A percentile compares a stretch with the other conserved stretches of the same genome.
Conservation (phyloP, 78 protist genomes). For the Dictyostelium intermedium region DNA sequence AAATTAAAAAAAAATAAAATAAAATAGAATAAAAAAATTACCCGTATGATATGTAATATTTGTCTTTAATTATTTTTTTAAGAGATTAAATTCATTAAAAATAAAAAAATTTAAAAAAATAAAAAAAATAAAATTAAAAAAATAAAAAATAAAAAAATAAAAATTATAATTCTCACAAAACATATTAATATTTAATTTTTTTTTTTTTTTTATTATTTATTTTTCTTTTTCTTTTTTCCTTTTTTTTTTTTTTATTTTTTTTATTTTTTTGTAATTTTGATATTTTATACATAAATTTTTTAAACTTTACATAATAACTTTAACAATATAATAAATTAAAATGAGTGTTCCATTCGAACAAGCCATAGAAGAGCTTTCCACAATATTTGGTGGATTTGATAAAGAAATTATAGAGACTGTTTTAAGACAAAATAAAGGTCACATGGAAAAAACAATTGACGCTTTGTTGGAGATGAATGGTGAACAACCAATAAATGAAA, state of each 20-base stretch:
- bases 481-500: constrained; percentile 49
- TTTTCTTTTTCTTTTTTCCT: background rate
- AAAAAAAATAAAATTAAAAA: background rate
- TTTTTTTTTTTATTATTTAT: too few species aligned
- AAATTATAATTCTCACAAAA: too few species aligned
- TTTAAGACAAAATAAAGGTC: constrained; percentile 55
- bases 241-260: too few species aligned
- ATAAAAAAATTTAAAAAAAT: background rate
- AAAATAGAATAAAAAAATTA: background rate
- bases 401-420: constrained; percentile 44
- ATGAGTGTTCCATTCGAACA: constrained; percentile 74
- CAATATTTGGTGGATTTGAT: constrained; percentile 60
- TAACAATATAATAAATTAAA: background rate
- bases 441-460: constrained; percentile 79
- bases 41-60: background rate
- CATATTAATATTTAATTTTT: too few species aligned
- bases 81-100: background rate
- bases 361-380: constrained; percentile 32
- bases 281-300: too few species aligned
- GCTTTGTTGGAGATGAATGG: constrained; percentile 76
- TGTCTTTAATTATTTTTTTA: background rate
- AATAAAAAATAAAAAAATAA: background rate
- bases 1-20: background rate
- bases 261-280: too few species aligned
- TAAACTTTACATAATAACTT: too few species aligned